Evolutionary conservation across 78 protist species (phyloP), one percentile per base, ranked within the genome.

Genomic region (Dictyostelium citrinum): DNA sequence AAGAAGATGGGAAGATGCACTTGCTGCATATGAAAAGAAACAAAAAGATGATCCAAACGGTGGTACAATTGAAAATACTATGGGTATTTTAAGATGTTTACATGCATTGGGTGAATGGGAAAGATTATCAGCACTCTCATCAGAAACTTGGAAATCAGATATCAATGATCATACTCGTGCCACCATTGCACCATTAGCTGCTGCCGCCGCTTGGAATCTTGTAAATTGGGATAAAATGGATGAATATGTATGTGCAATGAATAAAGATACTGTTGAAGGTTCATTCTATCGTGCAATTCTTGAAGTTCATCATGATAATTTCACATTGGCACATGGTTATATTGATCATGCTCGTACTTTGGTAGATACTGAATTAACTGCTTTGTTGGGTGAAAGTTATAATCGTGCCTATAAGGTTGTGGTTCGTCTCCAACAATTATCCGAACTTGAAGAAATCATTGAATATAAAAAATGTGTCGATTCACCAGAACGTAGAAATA

Each of bases 71-170:
- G 91, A 90, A 11, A 61, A 76, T 10, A 31, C 79, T 11, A 16
- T 98, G 12, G 99, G 99, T 31, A 67, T 95, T 27, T 88, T 98
- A 99, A 91, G 99, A 33, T 99, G 99, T 84, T 93, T 97, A 60
- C 79, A 93, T 58, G 98, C 98, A 24, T 96, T 99, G 16, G 99
- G 99, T 41, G 97, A 98, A 45, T 98, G 98, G 98, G 98, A 97
- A 76, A 22, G 64, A 35, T 83, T 98, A 10, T 33, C 49, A 33
- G 14, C 27, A 27, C 46, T 97, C 33, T 85, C 98, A 0, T 79
- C 60, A 17, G 96, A 91, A 7, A 20, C 68, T 4, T 97, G 98
- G 98, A 45, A 35, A 22, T 45, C 67, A 2, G 77, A 70, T 33
- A 75, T 80, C 16, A 90, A 75, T 29, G 96, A 79, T 9, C 41